phyloP scores from a whole-genome alignment of 192 early-diverging fungal species.

The Pilobolus umbonatus region DNA sequence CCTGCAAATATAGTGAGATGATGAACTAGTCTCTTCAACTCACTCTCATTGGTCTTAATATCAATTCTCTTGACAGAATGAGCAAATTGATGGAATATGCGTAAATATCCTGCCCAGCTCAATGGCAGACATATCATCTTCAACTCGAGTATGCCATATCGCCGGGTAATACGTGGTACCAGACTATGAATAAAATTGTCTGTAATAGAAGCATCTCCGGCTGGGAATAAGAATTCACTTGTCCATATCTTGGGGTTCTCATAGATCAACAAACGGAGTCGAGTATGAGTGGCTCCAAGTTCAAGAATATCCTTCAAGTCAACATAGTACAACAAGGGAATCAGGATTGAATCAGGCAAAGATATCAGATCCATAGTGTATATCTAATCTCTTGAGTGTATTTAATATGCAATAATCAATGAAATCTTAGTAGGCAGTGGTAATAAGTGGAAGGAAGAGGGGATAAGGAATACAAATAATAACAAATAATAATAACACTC shows the following conservation, averaged over 20 bases:
- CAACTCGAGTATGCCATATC: constrained; percentile 18
- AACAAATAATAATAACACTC: too few species aligned
- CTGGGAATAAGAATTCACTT: constrained; percentile 12
- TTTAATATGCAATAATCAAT: too few species aligned
- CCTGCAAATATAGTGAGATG: constrained; percentile 26
- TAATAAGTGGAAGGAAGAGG: too few species aligned
- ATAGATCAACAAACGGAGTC: constrained; percentile 4
- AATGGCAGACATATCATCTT: constrained; percentile 20
- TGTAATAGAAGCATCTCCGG: constrained; percentile 14
- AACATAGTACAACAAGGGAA: constrained; percentile 1
- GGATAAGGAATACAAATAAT: too few species aligned
- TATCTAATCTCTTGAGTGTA: too few species aligned
- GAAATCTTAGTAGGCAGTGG: too few species aligned
- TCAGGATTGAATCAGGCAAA: constrained; percentile 12
- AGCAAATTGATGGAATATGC: constrained; percentile 30
- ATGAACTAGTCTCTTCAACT: constrained; percentile 9
- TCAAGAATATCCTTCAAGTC: constrained; percentile 7
- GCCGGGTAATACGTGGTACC: constrained; percentile 24
- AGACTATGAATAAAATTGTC: constrained; percentile 21
- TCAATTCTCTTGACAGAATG: constrained; percentile 25
- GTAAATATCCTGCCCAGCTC: constrained; percentile 20
- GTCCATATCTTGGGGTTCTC: constrained; percentile 17
- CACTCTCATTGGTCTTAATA: constrained; percentile 1
- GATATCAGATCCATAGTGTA: constrained; percentile 5
- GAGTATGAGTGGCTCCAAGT: constrained; percentile 1